Evolutionary conservation across 1,284 basidiomycete genomes (phyloP), one percentile per base, ranked within the genome.

Genomic region (Marasmius fiardii): DNA sequence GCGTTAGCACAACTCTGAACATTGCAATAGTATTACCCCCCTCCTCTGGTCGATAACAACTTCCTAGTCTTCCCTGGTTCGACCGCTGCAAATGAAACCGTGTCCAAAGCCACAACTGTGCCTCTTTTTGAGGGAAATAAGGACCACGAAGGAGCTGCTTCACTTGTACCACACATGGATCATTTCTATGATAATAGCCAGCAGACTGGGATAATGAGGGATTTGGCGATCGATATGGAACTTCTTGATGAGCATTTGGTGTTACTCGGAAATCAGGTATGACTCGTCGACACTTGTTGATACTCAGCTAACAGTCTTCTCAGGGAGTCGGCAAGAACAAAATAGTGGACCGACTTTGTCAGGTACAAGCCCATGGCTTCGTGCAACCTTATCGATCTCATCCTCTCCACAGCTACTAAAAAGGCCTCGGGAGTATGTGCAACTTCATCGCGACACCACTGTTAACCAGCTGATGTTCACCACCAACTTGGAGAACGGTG

Each of bases 291-390:
- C 21, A 14, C 28, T 12, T 11, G 8, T 10, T 14, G 14, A 4
- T 37, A 21, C 43, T 28, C n/a, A 26, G 41, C n/a, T 24, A 44
- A 43, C 41, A 34, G 33, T 20, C 43, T 33, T 8, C 24, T 0
- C 53, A 83, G 78, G 84, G 84, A 41, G 84, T 86, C 16, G 84
- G 84, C 4, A 86, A 86, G 75, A 86, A 86, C 63, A 86, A 86
- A 68, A 77, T 87, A 48, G 73, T 87, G 23, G 84, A 86, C 65
- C 71, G 82, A n/a, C 63, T 84, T 23, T 83, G 79, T 57, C 82
- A 83, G 70, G 81, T 82, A 63, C 52, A 60, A 21, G 6, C 3
- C 5, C 35, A 14, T 24, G 18, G 14, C 18, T 44, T 21, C 12
- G 14, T 43, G 7, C 18, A 8, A 24, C 24, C n/a, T 44, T 41